Percentiles rank a stretch among this genome's conserved stretches.
Evolutionary conservation across 495 filamentous ascomycete genomes (phyloP).

Genomic region (Penicillium malachiteum): DNA sequence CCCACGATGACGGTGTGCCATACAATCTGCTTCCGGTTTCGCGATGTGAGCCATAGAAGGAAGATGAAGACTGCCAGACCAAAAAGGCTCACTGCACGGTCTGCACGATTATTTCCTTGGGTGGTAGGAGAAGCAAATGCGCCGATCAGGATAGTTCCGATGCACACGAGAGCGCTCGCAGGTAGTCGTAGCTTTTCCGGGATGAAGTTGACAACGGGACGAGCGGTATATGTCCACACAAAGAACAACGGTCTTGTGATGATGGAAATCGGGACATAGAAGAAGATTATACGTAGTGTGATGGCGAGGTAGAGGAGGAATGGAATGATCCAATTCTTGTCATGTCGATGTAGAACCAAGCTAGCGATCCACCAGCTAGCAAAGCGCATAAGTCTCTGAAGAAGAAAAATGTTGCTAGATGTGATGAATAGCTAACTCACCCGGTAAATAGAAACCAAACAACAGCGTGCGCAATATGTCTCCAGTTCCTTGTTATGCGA

Average conservation of each 20-base stretch:
- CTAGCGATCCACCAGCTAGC: conserved; percentile 85
- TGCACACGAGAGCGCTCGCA: conserved; percentile 54
- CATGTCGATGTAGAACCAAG: conserved; percentile 67
- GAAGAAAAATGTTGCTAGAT: not conserved
- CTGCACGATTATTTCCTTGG: conserved; percentile 71
- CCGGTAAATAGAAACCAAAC: conserved; percentile 61
- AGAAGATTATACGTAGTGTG: conserved; percentile 68
- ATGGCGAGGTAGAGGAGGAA: conserved; percentile 80
- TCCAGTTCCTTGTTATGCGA: conserved; percentile 26
- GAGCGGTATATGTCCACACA: conserved; percentile 64
- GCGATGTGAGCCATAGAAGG: conserved; percentile 66
- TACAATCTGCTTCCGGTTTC: conserved; percentile 57
- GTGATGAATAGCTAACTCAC: conserved; percentile 35
- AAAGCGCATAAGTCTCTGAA: conserved; percentile 12
- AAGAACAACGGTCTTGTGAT: conserved; percentile 62
- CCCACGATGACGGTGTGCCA: conserved; percentile 83
- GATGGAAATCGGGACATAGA: conserved; percentile 67
- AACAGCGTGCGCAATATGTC: conserved; percentile 47
- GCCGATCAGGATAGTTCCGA: conserved; percentile 73
- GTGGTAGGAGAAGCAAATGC: conserved; percentile 68
- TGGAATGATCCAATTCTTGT: conserved; percentile 80
- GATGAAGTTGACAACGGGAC: conserved; percentile 49
- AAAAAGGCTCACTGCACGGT: conserved; percentile 77
- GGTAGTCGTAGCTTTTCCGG: conserved; percentile 64
- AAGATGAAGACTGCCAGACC: conserved; percentile 72